phyloP scores from a whole-genome alignment of 148 eudicot genomes.

The Persicaria maculosa region DNA sequence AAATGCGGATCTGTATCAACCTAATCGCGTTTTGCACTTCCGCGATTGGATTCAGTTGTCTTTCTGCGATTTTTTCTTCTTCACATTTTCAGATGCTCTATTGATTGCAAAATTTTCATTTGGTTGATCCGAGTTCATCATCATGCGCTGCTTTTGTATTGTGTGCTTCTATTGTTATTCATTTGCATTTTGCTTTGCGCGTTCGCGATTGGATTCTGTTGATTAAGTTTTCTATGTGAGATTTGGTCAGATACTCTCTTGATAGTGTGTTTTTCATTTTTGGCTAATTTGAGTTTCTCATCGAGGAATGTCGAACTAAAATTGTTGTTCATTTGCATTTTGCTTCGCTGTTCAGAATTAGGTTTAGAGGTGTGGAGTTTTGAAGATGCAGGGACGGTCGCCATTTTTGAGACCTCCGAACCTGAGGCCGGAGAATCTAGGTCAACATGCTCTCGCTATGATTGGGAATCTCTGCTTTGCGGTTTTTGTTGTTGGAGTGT shows the following conservation, averaged over 20 bases:
- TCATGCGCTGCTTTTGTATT: too few relatives aligned
- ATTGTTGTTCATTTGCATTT: background rate
- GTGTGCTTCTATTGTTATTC: too few relatives aligned
- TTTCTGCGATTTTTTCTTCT: background rate
- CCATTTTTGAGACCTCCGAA: slow-evolving; percentile 34
- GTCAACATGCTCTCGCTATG: slow-evolving; percentile 67
- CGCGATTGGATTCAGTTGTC: background rate
- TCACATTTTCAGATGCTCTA: background rate
- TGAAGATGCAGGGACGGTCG: slow-evolving; percentile 54
- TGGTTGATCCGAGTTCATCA: background rate
- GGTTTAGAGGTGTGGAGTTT: slow-evolving; percentile 3
- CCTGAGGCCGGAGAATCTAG: slow-evolving; percentile 67
- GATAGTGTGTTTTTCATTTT: background rate
- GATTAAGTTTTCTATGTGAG: background rate
- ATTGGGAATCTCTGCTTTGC: slow-evolving; percentile 75
- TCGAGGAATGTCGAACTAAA: background rate
- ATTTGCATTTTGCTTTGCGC: too few relatives aligned
- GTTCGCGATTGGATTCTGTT: background rate
- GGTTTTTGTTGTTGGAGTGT: slow-evolving; percentile 60
- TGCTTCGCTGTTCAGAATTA: background rate
- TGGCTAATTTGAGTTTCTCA: background rate
- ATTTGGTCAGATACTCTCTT: background rate
- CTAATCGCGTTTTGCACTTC: background rate
- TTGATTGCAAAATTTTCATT: too few relatives aligned
- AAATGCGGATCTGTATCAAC: background rate